Percentiles rank a stretch among this genome's conserved stretches.
These are phyloP conservation scores for Cytospora piceae DNA, from an alignment of 2,329 filamentous ascomycete genomes.

Conservation along the genomic window DNA sequence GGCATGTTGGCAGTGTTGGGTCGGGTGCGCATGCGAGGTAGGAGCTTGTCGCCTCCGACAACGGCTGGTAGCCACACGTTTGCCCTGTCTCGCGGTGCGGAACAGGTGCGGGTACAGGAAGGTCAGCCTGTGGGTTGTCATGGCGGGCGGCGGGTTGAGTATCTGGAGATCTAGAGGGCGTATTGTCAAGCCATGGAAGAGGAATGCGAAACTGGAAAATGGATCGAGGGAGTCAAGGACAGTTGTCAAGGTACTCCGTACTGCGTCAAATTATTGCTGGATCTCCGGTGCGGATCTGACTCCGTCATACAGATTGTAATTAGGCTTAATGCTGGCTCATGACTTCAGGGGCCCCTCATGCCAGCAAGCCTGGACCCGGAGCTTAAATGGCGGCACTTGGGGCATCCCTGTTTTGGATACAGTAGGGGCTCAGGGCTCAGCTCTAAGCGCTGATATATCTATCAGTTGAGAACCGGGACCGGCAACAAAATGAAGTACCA, in stretches of 20 bases:
- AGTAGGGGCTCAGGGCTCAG: neutral
- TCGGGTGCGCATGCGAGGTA: slow-evolving; percentile 32
- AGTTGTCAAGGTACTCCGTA: slow-evolving; percentile 20
- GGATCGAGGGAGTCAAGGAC: slow-evolving; percentile 11
- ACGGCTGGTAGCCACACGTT: slow-evolving; percentile 46
- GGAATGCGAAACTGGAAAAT: neutral
- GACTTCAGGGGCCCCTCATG: slow-evolving; percentile 5
- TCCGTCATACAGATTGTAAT: slow-evolving; percentile 22
- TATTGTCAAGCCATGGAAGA: slow-evolving; percentile 28
- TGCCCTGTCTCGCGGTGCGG: slow-evolving; percentile 53
- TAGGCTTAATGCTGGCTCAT: slow-evolving; percentile 4
- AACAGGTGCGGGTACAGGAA: slow-evolving; percentile 73
- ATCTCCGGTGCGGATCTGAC: slow-evolving; percentile 18
- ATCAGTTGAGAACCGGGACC: neutral
- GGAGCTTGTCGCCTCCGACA: slow-evolving; percentile 35
- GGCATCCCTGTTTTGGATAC: neutral
- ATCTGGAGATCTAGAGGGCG: slow-evolving; percentile 6
- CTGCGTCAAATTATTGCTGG: slow-evolving; percentile 9
- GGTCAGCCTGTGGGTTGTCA: slow-evolving; percentile 65
- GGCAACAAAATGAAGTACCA: neutral
- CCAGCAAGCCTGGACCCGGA: neutral
- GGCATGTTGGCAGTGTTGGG: slow-evolving; percentile 29
- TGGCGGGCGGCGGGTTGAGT: slow-evolving; percentile 40
- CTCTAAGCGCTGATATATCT: slow-evolving; percentile 11
- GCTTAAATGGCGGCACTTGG: slow-evolving; percentile 4